A percentile compares a stretch with the other conserved stretches of the same genome.
phyloP scores from a whole-genome alignment of 176 grass and related monocot species.

The Puccinellia tenuiflora region DNA sequence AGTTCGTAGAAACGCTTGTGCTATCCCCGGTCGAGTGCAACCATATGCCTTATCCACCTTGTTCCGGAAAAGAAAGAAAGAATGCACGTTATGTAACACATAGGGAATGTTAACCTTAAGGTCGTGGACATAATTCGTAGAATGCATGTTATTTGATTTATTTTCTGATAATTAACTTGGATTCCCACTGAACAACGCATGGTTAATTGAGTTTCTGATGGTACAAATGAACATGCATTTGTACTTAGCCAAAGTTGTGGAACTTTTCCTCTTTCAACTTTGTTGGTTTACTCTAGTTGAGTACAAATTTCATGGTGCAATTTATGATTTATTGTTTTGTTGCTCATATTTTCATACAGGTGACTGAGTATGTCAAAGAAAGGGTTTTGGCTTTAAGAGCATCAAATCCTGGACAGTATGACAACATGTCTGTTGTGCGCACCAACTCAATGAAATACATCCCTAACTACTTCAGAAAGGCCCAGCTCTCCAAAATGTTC shows the following conservation, averaged over 20 bases:
- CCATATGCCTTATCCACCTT: not conserved
- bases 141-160: not conserved
- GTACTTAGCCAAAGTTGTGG: not conserved
- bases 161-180: not conserved
- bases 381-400: conserved; percentile 76
- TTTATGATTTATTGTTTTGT: not conserved
- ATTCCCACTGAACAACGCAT: not conserved
- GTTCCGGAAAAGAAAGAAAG: not conserved
- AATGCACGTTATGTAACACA: too few relatives aligned
- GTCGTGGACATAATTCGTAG: too few relatives aligned
- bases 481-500: conserved; percentile 93
- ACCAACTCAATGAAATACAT: conserved; percentile 99
- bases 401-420: conserved; percentile 63
- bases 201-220: not conserved
- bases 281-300: not conserved
- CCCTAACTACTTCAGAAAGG: conserved; percentile 85
- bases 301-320: not conserved
- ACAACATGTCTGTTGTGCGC: conserved; percentile 88
- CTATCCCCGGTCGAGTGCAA: not conserved
- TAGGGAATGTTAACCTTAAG: too few relatives aligned
- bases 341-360: conserved; percentile 32
- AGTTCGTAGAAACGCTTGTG: not conserved
- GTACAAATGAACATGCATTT: not conserved
- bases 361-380: conserved; percentile 97
- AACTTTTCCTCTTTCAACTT: not conserved